These are phyloP conservation scores for Taiozyma sp. DNA, from an alignment of 1,139 yeast species.

Conservation along the genomic window DNA sequence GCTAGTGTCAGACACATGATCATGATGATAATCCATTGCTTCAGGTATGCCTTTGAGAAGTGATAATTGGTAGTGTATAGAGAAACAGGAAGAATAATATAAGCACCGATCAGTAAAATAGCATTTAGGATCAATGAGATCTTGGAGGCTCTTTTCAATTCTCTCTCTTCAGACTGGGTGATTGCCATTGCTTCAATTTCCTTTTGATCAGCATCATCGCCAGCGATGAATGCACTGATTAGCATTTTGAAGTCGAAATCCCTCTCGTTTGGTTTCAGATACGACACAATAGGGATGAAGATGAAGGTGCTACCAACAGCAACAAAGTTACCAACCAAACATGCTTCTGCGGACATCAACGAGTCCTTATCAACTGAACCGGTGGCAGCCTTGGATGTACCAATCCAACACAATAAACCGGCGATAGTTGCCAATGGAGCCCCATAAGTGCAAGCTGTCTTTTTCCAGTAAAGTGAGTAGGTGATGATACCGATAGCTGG, in stretches of 20 bases:
- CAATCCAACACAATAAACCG: slow-evolving; percentile 46
- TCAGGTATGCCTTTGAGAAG: slow-evolving; percentile 29
- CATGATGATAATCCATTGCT: slow-evolving; percentile 30
- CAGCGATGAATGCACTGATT: slow-evolving; percentile 24
- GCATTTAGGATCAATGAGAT: slow-evolving; percentile 23
- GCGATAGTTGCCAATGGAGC: slow-evolving; percentile 42
- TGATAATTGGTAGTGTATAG: slow-evolving; percentile 30
- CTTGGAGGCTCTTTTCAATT: slow-evolving; percentile 25
- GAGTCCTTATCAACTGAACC: slow-evolving; percentile 27
- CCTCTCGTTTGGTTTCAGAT: slow-evolving; percentile 27
- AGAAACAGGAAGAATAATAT: slow-evolving; percentile 27
- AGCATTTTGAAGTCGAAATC: slow-evolving; percentile 22
- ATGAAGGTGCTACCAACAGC: slow-evolving; percentile 27
- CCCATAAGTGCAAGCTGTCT: slow-evolving; percentile 40
- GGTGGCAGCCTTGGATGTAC: slow-evolving; percentile 32
- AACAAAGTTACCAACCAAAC: slow-evolving; percentile 32
- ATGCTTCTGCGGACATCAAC: slow-evolving; percentile 28
- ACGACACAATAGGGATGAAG: slow-evolving; percentile 25
- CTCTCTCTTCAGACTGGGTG: slow-evolving; percentile 21
- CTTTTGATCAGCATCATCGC: slow-evolving; percentile 32
- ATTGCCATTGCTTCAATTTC: slow-evolving; percentile 26
- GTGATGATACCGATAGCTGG: slow-evolving; percentile 36
- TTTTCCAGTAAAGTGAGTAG: slow-evolving; percentile 40
- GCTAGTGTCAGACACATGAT: slow-evolving; percentile 31
- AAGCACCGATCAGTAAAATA: slow-evolving; percentile 28